A percentile compares a stretch with the other conserved stretches of the same genome.
Evolutionary conservation across 2,329 filamentous ascomycete genomes (phyloP).

Genomic region (Diaporthe helianthi): DNA sequence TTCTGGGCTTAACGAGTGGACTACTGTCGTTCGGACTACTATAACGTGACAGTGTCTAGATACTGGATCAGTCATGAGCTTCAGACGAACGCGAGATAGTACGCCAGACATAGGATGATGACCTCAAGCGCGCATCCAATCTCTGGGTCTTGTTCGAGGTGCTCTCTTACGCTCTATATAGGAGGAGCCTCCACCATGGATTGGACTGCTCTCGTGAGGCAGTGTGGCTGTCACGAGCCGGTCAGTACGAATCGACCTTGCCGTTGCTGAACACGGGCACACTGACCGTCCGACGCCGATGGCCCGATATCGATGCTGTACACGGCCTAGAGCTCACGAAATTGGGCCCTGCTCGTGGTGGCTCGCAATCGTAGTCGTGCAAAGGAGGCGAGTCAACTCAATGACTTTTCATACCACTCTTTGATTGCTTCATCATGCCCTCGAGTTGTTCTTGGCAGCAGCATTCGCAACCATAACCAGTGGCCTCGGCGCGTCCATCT

Average conservation of each 20-base stretch:
- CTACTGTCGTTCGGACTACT: not conserved
- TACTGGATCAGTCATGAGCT: not conserved
- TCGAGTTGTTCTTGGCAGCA: slow-evolving; percentile 72
- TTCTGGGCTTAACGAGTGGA: not conserved
- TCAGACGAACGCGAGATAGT: not conserved
- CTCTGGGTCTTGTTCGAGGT: not conserved
- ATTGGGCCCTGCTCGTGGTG: too few species aligned
- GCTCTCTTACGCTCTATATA: not conserved
- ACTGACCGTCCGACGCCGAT: not conserved
- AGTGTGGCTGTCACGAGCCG: not conserved
- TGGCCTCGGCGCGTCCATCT: slow-evolving; percentile 76
- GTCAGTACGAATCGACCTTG: not conserved
- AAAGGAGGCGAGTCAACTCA: too few species aligned
- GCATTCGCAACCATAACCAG: slow-evolving; percentile 75
- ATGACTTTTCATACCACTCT: not conserved
- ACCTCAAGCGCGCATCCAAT: not conserved
- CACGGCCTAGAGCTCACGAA: too few species aligned
- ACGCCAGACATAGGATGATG: slow-evolving; percentile 1
- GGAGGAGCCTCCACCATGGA: not conserved
- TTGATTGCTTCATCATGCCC: slow-evolving; percentile 38
- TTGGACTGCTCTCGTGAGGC: not conserved
- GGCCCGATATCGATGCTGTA: not conserved
- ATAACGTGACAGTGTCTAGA: not conserved
- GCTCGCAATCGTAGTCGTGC: not conserved
- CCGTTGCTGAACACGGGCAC: not conserved